phyloP scores from a whole-genome alignment of 1,284 basidiomycete genomes.

The Cronartium quercuum region DNA sequence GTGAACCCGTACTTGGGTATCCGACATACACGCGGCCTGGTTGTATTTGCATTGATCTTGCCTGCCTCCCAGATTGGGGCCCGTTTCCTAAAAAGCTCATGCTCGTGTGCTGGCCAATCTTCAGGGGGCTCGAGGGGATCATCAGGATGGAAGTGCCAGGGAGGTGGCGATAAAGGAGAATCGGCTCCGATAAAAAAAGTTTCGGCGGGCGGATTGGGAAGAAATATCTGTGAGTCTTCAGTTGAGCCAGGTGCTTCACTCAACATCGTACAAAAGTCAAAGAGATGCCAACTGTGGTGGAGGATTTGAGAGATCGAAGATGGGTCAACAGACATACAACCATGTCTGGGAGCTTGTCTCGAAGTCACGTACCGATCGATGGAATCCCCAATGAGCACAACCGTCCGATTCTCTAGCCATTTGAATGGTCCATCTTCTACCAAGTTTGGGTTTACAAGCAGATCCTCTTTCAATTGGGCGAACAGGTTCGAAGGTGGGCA shows the following conservation, averaged over 20 bases:
- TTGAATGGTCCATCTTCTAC: conserved; percentile 2
- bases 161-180: conserved; percentile 15
- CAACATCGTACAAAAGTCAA: conserved; percentile 33
- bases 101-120: conserved; percentile 1
- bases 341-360: not conserved
- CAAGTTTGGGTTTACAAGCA: not conserved
- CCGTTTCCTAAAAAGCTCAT: conserved; percentile 7
- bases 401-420: conserved; percentile 12
- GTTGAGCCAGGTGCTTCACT: conserved; percentile 18
- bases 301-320: not conserved
- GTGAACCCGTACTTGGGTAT: conserved; percentile 16
- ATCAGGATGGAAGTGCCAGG: conserved; percentile 9
- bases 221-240: not conserved
- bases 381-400: conserved; percentile 15
- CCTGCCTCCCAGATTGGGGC: conserved; percentile 30
- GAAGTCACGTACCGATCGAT: not conserved
- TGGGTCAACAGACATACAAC: not conserved
- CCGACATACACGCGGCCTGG: conserved; percentile 6
- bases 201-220: not conserved
- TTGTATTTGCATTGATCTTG: conserved; percentile 23
- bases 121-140: not conserved
- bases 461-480: conserved; percentile 1
- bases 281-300: conserved; percentile 8
- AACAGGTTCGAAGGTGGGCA: conserved; percentile 9
- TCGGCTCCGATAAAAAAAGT: conserved; percentile 22